Conservation (phyloP, 129 eudicot species). For the Gnaphalium uliginosum region DNA sequence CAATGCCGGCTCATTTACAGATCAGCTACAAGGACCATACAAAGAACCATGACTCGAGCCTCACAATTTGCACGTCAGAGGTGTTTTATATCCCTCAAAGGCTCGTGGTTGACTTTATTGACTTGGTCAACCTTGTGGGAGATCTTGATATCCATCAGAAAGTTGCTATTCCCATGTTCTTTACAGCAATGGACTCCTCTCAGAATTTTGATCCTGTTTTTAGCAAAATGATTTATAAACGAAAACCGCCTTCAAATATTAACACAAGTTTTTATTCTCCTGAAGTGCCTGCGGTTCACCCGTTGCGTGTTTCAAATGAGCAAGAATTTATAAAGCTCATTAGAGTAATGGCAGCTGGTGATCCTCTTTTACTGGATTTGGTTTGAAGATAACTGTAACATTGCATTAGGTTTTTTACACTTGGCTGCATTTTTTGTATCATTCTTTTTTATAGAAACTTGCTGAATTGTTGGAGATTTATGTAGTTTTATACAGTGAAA, state of each 20-base stretch:
- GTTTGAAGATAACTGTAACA: constrained; percentile 47
- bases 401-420: constrained; percentile 26
- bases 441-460: constrained; percentile 50
- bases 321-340: constrained; percentile 88
- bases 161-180: constrained; percentile 89
- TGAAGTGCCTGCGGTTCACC: constrained; percentile 76
- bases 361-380: constrained; percentile 86
- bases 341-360: constrained; percentile 94
- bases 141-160: constrained; percentile 82
- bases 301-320: constrained; percentile 75
- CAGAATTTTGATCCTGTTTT: constrained; percentile 75
- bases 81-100: constrained; percentile 77
- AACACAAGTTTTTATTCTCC: constrained; percentile 66
- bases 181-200: constrained; percentile 73
- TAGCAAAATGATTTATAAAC: constrained; percentile 59
- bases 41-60: constrained; percentile 40
- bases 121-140: constrained; percentile 73
- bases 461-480: constrained; percentile 28
- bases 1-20: constrained; percentile 92
- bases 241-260: constrained; percentile 49
- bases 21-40: constrained; percentile 72
- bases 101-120: constrained; percentile 47
- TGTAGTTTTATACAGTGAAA: constrained; percentile 17
- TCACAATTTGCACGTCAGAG: constrained; percentile 69
- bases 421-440: constrained; percentile 45